phyloP scores from a whole-genome alignment of 2,329 filamentous ascomycete genomes.

The Talaromyces sp. region DNA sequence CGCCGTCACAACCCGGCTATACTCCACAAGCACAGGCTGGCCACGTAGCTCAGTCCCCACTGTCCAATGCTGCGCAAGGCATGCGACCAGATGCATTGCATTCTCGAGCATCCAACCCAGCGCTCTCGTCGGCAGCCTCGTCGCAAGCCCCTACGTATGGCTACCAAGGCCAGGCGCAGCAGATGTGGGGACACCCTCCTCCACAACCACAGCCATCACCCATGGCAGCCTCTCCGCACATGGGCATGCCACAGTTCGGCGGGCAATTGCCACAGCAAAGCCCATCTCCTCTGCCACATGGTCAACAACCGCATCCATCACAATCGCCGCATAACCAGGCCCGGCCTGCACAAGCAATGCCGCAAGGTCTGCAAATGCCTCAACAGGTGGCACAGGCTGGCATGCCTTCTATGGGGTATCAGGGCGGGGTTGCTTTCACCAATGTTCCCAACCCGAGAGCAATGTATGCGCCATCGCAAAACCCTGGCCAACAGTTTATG shows the following conservation, averaged over 20 bases:
- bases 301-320: slow-evolving; percentile 33
- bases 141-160: slow-evolving; percentile 45
- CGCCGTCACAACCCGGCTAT: slow-evolving; percentile 53
- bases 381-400: slow-evolving; percentile 28
- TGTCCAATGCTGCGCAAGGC: slow-evolving; percentile 62
- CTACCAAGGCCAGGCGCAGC: slow-evolving; percentile 58
- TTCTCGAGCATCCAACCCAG: slow-evolving; percentile 58
- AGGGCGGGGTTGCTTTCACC: slow-evolving; percentile 27
- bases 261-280: slow-evolving; percentile 26
- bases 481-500: slow-evolving; percentile 28
- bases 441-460: slow-evolving; percentile 26
- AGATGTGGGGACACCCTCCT: slow-evolving; percentile 61
- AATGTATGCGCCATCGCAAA: slow-evolving; percentile 34
- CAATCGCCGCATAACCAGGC: slow-evolving; percentile 40
- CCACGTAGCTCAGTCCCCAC: slow-evolving; percentile 65
- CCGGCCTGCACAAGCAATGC: slow-evolving; percentile 32
- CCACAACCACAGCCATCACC: slow-evolving; percentile 53
- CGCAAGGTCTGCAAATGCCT: slow-evolving; percentile 31
- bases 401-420: slow-evolving; percentile 33
- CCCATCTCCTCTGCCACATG: slow-evolving; percentile 17
- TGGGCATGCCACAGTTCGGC: slow-evolving; percentile 35
- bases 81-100: slow-evolving; percentile 59
- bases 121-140: slow-evolving; percentile 48
- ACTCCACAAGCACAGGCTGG: slow-evolving; percentile 67
- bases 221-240: slow-evolving; percentile 27